Evolutionary conservation across 192 early-diverging fungal genomes (phyloP).

Genomic region (Linnemannia zychae): DNA sequence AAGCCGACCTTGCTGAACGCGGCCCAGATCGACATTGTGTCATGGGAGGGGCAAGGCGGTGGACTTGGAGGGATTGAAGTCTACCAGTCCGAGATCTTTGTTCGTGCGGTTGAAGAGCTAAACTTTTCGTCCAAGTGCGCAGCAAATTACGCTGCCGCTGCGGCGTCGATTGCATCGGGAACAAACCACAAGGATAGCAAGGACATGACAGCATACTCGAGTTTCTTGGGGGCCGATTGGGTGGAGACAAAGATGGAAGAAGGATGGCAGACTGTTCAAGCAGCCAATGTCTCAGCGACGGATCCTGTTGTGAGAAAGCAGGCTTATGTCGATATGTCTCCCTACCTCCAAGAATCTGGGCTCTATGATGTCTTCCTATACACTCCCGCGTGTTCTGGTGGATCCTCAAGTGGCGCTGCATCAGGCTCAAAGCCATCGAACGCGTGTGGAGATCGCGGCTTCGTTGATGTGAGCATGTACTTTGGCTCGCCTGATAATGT

Average conservation of each 20-base stretch:
- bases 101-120: conserved; percentile 13
- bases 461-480: conserved; percentile 50
- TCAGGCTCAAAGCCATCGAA: conserved; percentile 14
- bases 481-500: conserved; percentile 42
- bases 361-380: conserved; percentile 69
- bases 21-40: conserved; percentile 69
- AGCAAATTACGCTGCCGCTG: background rate
- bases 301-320: conserved; percentile 11
- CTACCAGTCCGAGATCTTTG: conserved; percentile 51
- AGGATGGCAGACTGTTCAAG: conserved; percentile 48
- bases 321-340: conserved; percentile 56
- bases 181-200: conserved; percentile 1
- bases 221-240: conserved; percentile 43
- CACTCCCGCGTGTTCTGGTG: conserved; percentile 65
- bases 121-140: conserved; percentile 20
- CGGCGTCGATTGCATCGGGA: background rate
- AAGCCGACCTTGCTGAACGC: conserved; percentile 60
- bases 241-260: conserved; percentile 18
- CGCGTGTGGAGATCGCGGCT: conserved; percentile 24
- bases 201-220: conserved; percentile 24
- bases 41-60: conserved; percentile 66
- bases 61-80: conserved; percentile 56
- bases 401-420: conserved; percentile 5
- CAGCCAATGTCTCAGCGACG: conserved; percentile 19
- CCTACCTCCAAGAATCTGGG: conserved; percentile 72